phyloP scores from a whole-genome alignment of 352 stramenopile species.

The Phytophthora colocasiae region DNA sequence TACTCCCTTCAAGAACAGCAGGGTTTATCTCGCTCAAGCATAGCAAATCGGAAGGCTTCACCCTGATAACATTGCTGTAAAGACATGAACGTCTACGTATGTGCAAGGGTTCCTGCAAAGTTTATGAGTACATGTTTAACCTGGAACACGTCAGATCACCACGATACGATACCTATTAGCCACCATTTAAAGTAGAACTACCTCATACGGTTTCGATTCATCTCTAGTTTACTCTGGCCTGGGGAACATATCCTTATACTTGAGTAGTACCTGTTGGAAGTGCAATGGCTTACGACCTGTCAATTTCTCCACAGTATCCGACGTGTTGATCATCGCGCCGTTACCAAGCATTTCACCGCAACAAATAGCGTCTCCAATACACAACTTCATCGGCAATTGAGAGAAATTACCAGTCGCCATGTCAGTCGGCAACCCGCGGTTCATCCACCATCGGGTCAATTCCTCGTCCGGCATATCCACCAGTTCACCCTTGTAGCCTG shows the following conservation, averaged over 20 bases:
- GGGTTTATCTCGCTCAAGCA: neutral
- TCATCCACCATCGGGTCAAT: slow-evolving; percentile 34
- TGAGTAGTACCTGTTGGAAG: slow-evolving; percentile 30
- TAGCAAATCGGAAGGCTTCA: neutral
- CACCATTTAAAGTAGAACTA: too few species aligned
- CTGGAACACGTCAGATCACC: too few species aligned
- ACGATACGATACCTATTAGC: too few species aligned
- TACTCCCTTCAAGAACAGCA: slow-evolving; percentile 2
- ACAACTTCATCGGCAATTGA: slow-evolving; percentile 39
- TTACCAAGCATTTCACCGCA: slow-evolving; percentile 39
- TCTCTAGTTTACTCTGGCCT: slow-evolving; percentile 20
- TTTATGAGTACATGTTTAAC: neutral
- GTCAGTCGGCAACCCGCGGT: slow-evolving; percentile 29
- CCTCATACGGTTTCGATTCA: too few species aligned
- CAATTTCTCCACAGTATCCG: slow-evolving; percentile 36
- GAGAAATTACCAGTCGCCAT: slow-evolving; percentile 36
- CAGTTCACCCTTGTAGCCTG: slow-evolving; percentile 35
- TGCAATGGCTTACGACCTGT: slow-evolving; percentile 10
- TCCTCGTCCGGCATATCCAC: slow-evolving; percentile 41
- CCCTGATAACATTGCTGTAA: neutral
- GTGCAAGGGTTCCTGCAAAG: neutral
- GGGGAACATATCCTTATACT: slow-evolving; percentile 38
- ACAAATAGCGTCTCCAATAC: slow-evolving; percentile 38
- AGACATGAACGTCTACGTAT: neutral
- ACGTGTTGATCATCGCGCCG: slow-evolving; percentile 26